phyloP scores from a whole-genome alignment of 345 rosid species.

The Lepidium didymum region DNA sequence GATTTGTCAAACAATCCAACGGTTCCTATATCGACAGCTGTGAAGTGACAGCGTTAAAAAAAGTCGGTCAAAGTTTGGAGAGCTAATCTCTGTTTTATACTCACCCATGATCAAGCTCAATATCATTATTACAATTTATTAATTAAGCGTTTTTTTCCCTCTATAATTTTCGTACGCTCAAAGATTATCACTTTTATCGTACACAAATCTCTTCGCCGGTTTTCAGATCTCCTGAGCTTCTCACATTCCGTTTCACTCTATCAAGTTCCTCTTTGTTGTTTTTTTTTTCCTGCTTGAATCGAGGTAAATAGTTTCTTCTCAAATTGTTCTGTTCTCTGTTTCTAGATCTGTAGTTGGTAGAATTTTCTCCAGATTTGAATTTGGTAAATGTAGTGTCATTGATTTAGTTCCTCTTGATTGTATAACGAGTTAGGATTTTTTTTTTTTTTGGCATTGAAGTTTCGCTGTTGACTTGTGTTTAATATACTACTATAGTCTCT shows the following conservation, averaged over 20 bases:
- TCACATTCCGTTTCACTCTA: neutral
- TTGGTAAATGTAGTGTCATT: neutral
- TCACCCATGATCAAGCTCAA: neutral
- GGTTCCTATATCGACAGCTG: neutral
- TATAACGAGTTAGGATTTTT: neutral
- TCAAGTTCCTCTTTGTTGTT: neutral
- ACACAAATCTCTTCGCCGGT: neutral
- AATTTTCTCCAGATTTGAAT: neutral
- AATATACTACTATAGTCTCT: neutral
- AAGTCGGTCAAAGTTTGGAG: constrained; percentile 13
- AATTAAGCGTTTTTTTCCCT: neutral
- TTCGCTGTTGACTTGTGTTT: neutral
- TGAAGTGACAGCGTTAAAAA: constrained; percentile 7
- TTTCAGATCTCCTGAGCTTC: constrained; percentile 9
- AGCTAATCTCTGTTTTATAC: neutral
- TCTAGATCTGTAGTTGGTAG: neutral
- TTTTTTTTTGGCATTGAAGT: too few species aligned
- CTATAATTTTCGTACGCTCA: constrained; percentile 1
- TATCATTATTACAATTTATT: neutral
- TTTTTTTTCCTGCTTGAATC: neutral
- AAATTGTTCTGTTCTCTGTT: neutral
- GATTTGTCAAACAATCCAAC: neutral
- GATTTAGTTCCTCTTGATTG: neutral
- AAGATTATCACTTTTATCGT: neutral
- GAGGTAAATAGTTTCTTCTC: neutral